Base-by-base conservation (phyloP, 208 protist species). In the Acanthamoeba castellanii region DNA sequence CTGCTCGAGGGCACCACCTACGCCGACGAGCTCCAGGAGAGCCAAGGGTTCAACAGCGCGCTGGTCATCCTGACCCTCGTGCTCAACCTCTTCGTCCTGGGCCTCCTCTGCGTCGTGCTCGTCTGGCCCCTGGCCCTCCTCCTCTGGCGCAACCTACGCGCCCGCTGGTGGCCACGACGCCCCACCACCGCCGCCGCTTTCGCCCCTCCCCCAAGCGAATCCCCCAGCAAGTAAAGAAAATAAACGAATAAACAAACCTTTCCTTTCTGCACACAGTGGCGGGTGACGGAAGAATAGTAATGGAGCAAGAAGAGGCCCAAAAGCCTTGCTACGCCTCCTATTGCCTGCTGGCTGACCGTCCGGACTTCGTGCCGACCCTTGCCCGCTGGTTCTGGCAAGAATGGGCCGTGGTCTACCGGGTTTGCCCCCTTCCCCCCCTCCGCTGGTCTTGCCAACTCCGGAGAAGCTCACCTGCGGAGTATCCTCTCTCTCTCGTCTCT, bases 361-460 rank as follows among this genome's bases (percentile, higher is more conserved):
- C 78, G 22, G 9, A 87, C 25, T 59, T 87, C 47, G 32, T 30
- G 27, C 78, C 78, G 20, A 34, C 42, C 4, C 52, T 87, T 25
- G 78, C 78, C 25, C 37, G 52, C n/a, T 87, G 78, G 78, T 87
- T 87, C 78, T 87, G 52, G 25, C 32, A 14, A 13, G 78, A 87
- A 52, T 87, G 78, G 78, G 27, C 30, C 20, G 22, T 18, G 13
- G 30, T 30, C 25, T 87, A 87, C 78, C 37, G 32, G 22, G 78
- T 87, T 55, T 25, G 18, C 32, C 32, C 34, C n/a, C 7, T 18
- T 32, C n/a, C 70, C n/a, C n/a, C 34, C 70, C 70, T 14, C n/a
- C n/a, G n/a, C n/a, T n/a, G n/a, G n/a, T n/a, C n/a, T n/a, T n/a
- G n/a, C n/a, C n/a, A n/a, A n/a, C n/a, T n/a, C n/a, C n/a, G n/a